phyloP scores from a whole-genome alignment of 2,329 filamentous ascomycete genomes.

The Diaporthe nobilis region DNA sequence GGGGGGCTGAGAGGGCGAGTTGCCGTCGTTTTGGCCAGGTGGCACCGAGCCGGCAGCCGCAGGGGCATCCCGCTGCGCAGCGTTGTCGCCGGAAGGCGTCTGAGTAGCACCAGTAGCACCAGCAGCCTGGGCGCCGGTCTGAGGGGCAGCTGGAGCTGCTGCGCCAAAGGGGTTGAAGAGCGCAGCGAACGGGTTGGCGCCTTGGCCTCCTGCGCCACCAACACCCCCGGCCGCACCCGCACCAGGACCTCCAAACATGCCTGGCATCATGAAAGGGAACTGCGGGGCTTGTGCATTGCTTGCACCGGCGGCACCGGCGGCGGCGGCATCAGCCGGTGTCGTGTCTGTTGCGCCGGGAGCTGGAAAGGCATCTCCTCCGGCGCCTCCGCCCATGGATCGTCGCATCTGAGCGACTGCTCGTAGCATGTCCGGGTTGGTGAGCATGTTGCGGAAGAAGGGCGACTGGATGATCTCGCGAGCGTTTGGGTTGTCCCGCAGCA shows the following conservation, averaged over 20 bases:
- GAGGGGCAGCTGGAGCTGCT: constrained; percentile 47
- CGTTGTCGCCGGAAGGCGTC: constrained; percentile 44
- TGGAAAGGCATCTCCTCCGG: constrained; percentile 76
- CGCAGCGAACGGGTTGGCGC: constrained; percentile 54
- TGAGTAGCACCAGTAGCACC: constrained; percentile 32
- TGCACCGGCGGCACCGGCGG: constrained; percentile 48
- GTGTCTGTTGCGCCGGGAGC: constrained; percentile 93
- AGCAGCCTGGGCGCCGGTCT: constrained; percentile 46
- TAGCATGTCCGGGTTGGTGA: constrained; percentile 90
- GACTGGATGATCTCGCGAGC: constrained; percentile 90
- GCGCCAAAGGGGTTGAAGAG: constrained; percentile 60
- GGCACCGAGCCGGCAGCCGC: constrained; percentile 44
- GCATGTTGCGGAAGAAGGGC: constrained; percentile 90
- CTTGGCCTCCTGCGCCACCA: constrained; percentile 44
- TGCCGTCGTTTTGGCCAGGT: constrained; percentile 44
- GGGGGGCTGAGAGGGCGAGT: constrained; percentile 58
- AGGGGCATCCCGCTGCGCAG: constrained; percentile 44
- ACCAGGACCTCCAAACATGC: constrained; percentile 48
- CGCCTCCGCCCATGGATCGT: constrained; percentile 72
- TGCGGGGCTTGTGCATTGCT: constrained; percentile 51
- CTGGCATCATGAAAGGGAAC: constrained; percentile 50
- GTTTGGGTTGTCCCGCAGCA: constrained; percentile 80
- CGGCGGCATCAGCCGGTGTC: constrained; percentile 70
- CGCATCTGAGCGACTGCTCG: constrained; percentile 88
- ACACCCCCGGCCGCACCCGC: constrained; percentile 38